Evolutionary conservation across 2,329 filamentous ascomycete species (phyloP).

Genomic region (Verticillium dahliae): DNA sequence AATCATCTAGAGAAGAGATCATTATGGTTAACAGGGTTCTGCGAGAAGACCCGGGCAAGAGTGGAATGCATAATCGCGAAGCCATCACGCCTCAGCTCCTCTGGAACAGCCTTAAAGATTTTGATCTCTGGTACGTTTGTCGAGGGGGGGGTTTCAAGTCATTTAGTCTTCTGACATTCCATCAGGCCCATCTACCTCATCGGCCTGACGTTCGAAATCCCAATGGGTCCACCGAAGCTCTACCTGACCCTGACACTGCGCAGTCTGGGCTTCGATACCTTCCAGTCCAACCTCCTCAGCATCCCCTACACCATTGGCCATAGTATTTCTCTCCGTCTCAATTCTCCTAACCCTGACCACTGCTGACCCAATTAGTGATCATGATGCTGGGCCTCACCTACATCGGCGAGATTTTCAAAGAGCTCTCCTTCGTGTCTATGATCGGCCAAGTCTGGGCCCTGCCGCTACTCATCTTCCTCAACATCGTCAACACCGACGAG

Average conservation of each 20-base stretch:
- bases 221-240: conserved; percentile 36
- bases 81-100: conserved; percentile 42
- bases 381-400: conserved; percentile 32
- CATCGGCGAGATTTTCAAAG: conserved; percentile 36
- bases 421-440: conserved; percentile 39
- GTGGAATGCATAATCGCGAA: conserved; percentile 55
- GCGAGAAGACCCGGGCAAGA: conserved; percentile 54
- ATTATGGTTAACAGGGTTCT: conserved; percentile 55
- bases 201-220: conserved; percentile 48
- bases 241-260: conserved; percentile 56
- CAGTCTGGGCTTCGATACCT: conserved; percentile 51
- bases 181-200: conserved; percentile 41
- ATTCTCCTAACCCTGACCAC: conserved; percentile 12
- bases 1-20: conserved; percentile 37
- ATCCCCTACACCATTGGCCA: conserved; percentile 42
- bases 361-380: conserved; percentile 24
- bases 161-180: not conserved
- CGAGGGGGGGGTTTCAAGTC: no score
- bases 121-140: conserved; percentile 25
- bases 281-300: conserved; percentile 56
- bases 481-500: conserved; percentile 22
- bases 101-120: conserved; percentile 47
- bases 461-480: conserved; percentile 47
- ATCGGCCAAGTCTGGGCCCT: conserved; percentile 52
- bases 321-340: conserved; percentile 12